Conservation (phyloP, 495 filamentous ascomycete species). For the Elasticomyces elasticus region DNA sequence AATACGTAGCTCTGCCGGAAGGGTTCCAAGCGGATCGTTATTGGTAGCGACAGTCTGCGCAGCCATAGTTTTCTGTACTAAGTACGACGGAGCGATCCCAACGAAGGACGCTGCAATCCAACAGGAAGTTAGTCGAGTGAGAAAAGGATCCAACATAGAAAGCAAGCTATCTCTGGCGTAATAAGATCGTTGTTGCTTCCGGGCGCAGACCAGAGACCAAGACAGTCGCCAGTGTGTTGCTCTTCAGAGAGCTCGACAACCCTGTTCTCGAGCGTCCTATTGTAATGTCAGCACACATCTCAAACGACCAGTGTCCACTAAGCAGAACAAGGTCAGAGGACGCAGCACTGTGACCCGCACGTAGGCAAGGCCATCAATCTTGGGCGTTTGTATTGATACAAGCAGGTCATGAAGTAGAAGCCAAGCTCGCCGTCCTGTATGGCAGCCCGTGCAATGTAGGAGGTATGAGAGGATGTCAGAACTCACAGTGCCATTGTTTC, state of each 20-base stretch:
- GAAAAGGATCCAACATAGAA: no score
- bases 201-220: not conserved
- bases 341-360: conserved; percentile 12
- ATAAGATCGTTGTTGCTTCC: no score
- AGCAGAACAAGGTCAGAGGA: not conserved
- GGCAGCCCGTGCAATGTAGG: conserved; percentile 8
- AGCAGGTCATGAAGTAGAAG: conserved; percentile 18
- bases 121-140: no score
- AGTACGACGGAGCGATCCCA: no score
- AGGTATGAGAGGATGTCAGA: not conserved
- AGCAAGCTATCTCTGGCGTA: not conserved
- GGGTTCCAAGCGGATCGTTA: no score
- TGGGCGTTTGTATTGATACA: conserved; percentile 22
- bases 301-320: not conserved
- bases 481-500: not conserved
- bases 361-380: conserved; percentile 19
- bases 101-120: no score
- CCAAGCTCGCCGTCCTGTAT: conserved; percentile 21
- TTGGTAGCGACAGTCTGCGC: no score
- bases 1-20: no score
- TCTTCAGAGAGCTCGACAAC: no score
- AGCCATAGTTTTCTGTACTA: no score
- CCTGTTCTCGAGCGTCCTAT: no score
- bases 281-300: not conserved
- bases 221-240: no score